Evolutionary conservation across 129 eudicot genomes (phyloP).

Genomic region (Chrysanthemum lavandulifolium): DNA sequence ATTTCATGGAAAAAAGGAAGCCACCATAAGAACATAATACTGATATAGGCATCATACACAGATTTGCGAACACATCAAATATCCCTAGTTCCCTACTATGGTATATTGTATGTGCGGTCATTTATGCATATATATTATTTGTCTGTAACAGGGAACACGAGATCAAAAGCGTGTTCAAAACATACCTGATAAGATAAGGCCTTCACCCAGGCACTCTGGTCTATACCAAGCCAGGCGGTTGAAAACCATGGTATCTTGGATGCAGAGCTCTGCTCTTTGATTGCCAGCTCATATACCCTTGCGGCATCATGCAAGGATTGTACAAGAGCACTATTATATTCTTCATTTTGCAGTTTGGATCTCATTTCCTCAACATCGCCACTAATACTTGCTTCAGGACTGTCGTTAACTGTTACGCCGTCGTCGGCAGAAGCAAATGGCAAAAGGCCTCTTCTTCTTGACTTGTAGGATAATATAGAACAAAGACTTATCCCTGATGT

Average conservation of each 20-base stretch:
- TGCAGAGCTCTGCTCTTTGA: conserved; percentile 52
- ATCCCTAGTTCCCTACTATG: too few relatives aligned
- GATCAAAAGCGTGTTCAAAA: conserved; percentile 21
- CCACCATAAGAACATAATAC: conserved; percentile 1
- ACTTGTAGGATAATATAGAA: conserved; percentile 38
- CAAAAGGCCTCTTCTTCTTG: conserved; percentile 41
- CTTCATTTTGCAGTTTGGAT: conserved; percentile 56
- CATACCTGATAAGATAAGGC: conserved; percentile 87
- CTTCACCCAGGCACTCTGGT: conserved; percentile 79
- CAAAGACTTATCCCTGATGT: conserved; percentile 38
- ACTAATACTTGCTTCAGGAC: conserved; percentile 53
- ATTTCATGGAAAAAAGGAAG: neutral
- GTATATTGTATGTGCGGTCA: neutral
- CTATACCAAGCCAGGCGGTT: conserved; percentile 90
- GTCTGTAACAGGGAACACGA: conserved; percentile 2
- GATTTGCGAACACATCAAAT: conserved; percentile 2
- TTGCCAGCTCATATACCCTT: conserved; percentile 73
- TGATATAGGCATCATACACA: conserved; percentile 6
- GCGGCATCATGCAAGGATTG: conserved; percentile 89
- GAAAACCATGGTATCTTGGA: conserved; percentile 82
- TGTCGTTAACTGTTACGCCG: conserved; percentile 68
- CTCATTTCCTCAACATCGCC: conserved; percentile 56
- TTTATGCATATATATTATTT: neutral
- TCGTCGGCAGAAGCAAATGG: conserved; percentile 77
- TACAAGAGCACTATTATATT: conserved; percentile 60